Percentiles rank a stretch among this genome's conserved stretches.
phyloP scores from a whole-genome alignment of 2,329 filamentous ascomycete genomes.

The Cladosporium sp. region DNA sequence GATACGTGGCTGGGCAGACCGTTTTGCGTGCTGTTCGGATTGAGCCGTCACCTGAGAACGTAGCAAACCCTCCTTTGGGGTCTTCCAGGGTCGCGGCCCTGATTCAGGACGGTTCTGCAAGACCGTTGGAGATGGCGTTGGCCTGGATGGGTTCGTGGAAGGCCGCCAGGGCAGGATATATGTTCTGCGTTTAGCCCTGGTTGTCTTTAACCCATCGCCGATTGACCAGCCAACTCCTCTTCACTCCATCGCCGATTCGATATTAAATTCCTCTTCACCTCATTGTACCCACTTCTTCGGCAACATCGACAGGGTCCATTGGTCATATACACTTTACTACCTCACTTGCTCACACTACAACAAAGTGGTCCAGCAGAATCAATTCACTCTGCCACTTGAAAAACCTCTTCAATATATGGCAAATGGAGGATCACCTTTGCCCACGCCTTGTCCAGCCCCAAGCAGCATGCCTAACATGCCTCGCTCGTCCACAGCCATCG shows the following conservation, averaged over 20 bases:
- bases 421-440: slow-evolving; percentile 35
- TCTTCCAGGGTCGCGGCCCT: neutral
- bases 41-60: neutral
- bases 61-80: neutral
- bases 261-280: neutral
- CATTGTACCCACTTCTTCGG: neutral
- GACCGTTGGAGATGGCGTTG: slow-evolving; percentile 14
- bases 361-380: neutral
- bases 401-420: slow-evolving; percentile 1
- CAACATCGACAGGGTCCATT: neutral
- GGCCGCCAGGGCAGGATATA: neutral
- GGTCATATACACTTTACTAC: neutral
- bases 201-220: neutral
- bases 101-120: slow-evolving; percentile 9
- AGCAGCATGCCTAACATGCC: slow-evolving; percentile 34
- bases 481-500: slow-evolving; percentile 22
- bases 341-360: neutral
- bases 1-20: neutral
- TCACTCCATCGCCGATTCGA: neutral
- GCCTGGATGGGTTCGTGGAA: neutral
- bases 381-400: no score
- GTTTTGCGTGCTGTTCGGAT: neutral
- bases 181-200: neutral
- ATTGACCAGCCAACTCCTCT: neutral
- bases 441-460: slow-evolving; percentile 30